A percentile compares a stretch with the other conserved stretches of the same genome.
Evolutionary conservation across 164 flowering plant species (phyloP).

Genomic region (Amborella trichopoda): DNA sequence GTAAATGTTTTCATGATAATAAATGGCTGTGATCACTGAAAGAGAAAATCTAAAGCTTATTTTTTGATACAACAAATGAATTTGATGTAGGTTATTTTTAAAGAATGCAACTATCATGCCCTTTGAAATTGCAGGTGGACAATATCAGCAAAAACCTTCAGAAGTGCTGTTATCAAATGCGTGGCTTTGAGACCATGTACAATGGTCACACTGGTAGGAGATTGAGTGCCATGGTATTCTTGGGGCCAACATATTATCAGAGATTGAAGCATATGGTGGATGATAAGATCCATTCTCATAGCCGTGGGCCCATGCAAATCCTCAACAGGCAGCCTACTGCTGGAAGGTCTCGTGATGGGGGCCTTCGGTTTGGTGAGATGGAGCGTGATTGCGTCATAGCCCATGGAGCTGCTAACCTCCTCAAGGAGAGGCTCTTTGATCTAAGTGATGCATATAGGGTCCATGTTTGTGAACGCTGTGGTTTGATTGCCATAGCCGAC

Average conservation of each 20-base stretch:
- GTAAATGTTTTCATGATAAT: too few species aligned
- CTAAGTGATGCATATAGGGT: slow-evolving; percentile 94
- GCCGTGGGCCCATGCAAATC: slow-evolving; percentile 91
- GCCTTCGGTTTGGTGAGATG: slow-evolving; percentile 98
- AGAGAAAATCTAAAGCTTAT: too few species aligned
- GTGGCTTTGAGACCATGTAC: slow-evolving; percentile 95
- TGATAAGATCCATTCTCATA: slow-evolving; percentile 95
- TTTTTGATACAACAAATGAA: too few species aligned
- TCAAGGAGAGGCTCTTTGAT: slow-evolving; percentile 80
- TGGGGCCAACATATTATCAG: slow-evolving; percentile 96
- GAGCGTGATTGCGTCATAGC: slow-evolving; percentile 96
- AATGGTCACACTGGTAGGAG: slow-evolving; percentile 90
- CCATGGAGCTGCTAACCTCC: slow-evolving; percentile 84
- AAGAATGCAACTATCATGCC: too few species aligned
- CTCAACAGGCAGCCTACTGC: slow-evolving; percentile 97
- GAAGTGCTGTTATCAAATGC: slow-evolving; percentile 96
- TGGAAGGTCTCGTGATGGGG: slow-evolving; percentile 95
- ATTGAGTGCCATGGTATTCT: slow-evolving; percentile 77
- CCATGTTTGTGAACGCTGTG: slow-evolving; percentile 87
- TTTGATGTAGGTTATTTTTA: too few species aligned
- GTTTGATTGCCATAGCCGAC: slow-evolving; percentile 90
- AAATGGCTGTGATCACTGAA: too few species aligned
- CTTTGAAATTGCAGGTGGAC: slow-evolving; percentile 69
- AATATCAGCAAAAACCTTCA: slow-evolving; percentile 92
- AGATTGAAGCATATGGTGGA: slow-evolving; percentile 97